phyloP scores from a whole-genome alignment of 2,329 filamentous ascomycete species.

The Neopestalotiopsis rosae region DNA sequence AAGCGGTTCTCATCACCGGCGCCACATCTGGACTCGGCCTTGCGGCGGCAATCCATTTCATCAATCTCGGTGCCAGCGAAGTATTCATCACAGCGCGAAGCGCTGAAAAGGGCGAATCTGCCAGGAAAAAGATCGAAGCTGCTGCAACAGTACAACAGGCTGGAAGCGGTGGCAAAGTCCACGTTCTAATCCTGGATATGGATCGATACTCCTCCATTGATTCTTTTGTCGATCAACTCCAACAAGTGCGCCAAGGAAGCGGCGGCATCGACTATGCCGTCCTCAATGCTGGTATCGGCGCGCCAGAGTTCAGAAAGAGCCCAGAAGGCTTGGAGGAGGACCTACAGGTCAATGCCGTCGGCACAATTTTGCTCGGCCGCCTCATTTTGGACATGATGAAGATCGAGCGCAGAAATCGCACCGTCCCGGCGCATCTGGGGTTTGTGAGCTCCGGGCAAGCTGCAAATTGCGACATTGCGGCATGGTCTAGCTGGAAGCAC shows the following conservation, averaged over 20 bases:
- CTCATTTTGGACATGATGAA: neutral
- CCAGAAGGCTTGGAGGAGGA: neutral
- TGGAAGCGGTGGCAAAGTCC: neutral
- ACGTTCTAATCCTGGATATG: neutral
- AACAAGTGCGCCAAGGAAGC: too few species aligned
- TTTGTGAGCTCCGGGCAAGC: neutral
- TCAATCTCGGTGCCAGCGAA: neutral
- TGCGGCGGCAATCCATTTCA: neutral
- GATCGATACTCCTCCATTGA: neutral
- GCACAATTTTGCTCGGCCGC: neutral
- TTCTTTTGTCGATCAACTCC: neutral
- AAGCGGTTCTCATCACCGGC: neutral
- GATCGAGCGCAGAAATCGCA: too few species aligned
- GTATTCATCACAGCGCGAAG: neutral
- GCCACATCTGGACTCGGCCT: neutral
- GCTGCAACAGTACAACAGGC: neutral
- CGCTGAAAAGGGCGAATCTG: neutral
- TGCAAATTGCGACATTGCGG: neutral
- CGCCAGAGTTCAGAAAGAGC: neutral
- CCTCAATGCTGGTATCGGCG: too few species aligned
- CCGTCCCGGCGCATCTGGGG: neutral
- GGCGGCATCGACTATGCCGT: too few species aligned
- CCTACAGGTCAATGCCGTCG: neutral
- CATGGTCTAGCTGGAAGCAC: neutral
- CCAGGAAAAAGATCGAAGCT: neutral